Conservation (phyloP, 306 rosid genomes). For the Pterocarpus macrocarpus region DNA sequence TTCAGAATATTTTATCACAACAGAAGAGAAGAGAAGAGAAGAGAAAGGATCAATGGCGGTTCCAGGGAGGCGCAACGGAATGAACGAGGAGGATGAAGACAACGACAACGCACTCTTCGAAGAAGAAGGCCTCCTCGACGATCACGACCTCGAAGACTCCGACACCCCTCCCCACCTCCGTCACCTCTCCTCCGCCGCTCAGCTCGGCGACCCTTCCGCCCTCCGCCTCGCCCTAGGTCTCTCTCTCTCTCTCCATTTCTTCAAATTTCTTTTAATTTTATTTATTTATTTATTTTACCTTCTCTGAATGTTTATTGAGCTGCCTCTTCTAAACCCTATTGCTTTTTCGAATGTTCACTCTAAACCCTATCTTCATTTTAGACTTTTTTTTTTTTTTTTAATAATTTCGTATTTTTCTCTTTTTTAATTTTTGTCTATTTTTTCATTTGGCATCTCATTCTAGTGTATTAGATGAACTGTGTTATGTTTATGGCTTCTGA, state of each 20-base stretch:
- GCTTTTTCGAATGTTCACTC: conserved; percentile 6
- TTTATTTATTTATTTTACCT: too few relatives aligned
- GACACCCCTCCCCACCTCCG: conserved; percentile 84
- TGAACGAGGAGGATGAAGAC: conserved; percentile 69
- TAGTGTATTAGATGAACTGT: too few relatives aligned
- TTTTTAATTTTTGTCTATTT: not conserved
- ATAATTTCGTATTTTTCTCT: not conserved
- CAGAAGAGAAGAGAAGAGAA: not conserved
- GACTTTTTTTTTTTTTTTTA: not conserved
- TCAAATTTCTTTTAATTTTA: not conserved
- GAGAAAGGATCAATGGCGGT: conserved; percentile 68
- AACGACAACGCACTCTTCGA: conserved; percentile 81
- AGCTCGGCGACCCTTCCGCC: conserved; percentile 65
- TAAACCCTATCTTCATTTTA: conserved; percentile 9
- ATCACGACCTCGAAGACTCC: conserved; percentile 36
- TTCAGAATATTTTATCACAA: too few relatives aligned
- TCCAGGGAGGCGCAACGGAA: conserved; percentile 80
- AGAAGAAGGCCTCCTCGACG: conserved; percentile 59
- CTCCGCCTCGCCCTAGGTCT: conserved; percentile 85
- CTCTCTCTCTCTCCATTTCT: not conserved
- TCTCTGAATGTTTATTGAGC: not conserved
- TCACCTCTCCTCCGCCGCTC: conserved; percentile 70
- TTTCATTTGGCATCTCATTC: not conserved
- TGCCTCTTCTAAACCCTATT: conserved; percentile 31
- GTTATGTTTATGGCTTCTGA: not conserved